phyloP scores from a whole-genome alignment of 176 grass and related monocot species.

The Olyra latifolia region DNA sequence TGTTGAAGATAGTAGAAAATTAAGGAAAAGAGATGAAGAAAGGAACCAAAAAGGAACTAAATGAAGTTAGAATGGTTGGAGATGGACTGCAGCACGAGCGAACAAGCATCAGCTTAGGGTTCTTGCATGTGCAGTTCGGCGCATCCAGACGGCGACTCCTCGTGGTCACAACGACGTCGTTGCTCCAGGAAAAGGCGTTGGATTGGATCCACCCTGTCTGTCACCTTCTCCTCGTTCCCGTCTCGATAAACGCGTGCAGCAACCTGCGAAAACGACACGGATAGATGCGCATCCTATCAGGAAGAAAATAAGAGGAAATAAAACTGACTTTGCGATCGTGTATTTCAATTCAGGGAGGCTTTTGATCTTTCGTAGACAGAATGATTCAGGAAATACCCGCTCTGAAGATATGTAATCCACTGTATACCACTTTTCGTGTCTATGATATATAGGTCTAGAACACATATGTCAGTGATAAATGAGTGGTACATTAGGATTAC shows the following conservation, averaged over 20 bases:
- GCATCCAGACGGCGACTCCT: background rate
- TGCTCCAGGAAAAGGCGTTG: background rate
- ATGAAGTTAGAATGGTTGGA: too few species aligned
- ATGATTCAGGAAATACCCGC: too few species aligned
- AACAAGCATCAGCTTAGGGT: background rate
- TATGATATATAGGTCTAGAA: too few species aligned
- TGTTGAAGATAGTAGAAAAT: too few species aligned
- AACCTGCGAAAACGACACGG: background rate
- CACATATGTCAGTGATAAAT: too few species aligned
- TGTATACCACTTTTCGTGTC: too few species aligned
- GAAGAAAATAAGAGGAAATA: background rate
- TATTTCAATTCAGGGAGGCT: background rate
- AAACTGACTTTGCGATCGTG: background rate
- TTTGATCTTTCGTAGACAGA: background rate
- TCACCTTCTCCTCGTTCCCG: background rate
- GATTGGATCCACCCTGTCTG: too few species aligned
- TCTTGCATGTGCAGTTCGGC: background rate
- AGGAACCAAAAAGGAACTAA: too few species aligned
- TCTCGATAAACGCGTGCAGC: background rate
- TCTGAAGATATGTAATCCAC: too few species aligned
- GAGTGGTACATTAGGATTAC: too few species aligned
- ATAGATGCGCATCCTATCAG: background rate
- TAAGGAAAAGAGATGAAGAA: too few species aligned
- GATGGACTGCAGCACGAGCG: background rate
- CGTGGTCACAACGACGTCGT: background rate